phyloP scores from a whole-genome alignment of 192 early-diverging fungal genomes.

The Gonapodya prolifera region DNA sequence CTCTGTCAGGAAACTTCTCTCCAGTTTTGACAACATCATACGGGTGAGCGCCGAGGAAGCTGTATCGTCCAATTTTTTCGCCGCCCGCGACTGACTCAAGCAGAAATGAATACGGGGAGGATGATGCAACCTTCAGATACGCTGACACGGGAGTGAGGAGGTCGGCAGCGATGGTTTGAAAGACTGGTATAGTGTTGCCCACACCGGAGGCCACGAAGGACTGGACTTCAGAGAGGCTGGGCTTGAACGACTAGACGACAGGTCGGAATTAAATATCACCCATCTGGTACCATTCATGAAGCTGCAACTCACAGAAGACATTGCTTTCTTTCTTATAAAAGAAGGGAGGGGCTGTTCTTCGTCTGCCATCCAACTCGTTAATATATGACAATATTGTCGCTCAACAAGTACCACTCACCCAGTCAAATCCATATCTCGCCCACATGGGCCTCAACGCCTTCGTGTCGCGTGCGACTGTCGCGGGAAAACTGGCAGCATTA shows the following conservation, averaged over 20 bases:
- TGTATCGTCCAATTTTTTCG: slow-evolving; percentile 92
- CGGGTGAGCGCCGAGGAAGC: slow-evolving; percentile 87
- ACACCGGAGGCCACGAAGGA: slow-evolving; percentile 38
- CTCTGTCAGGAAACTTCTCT: slow-evolving; percentile 46
- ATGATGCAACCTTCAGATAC: slow-evolving; percentile 76
- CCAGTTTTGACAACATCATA: slow-evolving; percentile 76
- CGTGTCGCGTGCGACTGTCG: neutral
- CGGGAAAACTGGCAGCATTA: slow-evolving; percentile 6
- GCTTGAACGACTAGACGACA: slow-evolving; percentile 23
- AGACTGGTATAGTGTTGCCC: slow-evolving; percentile 88
- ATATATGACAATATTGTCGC: no score
- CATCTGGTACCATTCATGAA: no score
- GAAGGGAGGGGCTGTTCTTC: no score
- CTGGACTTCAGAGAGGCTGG: slow-evolving; percentile 57
- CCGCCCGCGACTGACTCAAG: slow-evolving; percentile 89
- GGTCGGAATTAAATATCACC: no score
- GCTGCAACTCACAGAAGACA: no score
- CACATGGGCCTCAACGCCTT: slow-evolving; percentile 14
- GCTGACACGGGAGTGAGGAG: slow-evolving; percentile 92
- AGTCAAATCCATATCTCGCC: slow-evolving; percentile 18
- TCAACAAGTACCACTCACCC: slow-evolving; percentile 10
- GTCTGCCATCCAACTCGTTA: no score
- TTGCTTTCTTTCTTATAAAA: no score
- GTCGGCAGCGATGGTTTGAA: slow-evolving; percentile 74
- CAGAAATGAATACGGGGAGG: slow-evolving; percentile 80